A percentile compares a stretch with the other conserved stretches of the same genome.
phyloP scores from a whole-genome alignment of 768 basidiomycete species.

The Phlebiopsis flavidoalba region DNA sequence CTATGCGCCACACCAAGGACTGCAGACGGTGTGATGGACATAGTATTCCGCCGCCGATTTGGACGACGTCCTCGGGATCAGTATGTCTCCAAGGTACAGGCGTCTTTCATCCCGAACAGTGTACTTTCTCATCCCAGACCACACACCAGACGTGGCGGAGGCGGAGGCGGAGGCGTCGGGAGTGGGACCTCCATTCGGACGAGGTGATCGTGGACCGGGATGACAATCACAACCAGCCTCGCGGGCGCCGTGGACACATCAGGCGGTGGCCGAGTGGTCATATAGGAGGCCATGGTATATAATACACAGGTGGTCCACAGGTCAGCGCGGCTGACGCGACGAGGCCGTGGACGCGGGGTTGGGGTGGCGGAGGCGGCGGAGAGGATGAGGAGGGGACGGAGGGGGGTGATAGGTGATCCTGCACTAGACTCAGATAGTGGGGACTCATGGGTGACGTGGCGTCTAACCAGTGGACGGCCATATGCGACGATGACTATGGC shows the following conservation, averaged over 20 bases:
- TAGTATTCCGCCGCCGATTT: conserved; percentile 83
- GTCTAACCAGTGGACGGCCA: conserved; percentile 22
- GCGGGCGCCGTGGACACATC: conserved; percentile 26
- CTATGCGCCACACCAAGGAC: conserved; percentile 70
- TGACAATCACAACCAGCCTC: conserved; percentile 25
- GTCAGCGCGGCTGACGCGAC: conserved; percentile 31
- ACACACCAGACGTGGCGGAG: conserved; percentile 22
- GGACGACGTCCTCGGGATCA: conserved; percentile 41
- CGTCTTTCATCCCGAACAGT: neutral
- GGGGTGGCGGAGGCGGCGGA: conserved; percentile 29
- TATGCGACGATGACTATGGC: conserved; percentile 20
- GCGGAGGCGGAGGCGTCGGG: neutral
- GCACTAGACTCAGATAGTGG: conserved; percentile 45
- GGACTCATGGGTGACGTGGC: conserved; percentile 23
- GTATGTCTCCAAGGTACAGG: conserved; percentile 30
- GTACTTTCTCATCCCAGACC: conserved; percentile 8
- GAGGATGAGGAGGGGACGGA: conserved; percentile 11
- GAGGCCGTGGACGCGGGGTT: conserved; percentile 30
- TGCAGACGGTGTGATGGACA: conserved; percentile 88
- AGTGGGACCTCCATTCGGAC: conserved; percentile 23
- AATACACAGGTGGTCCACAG: conserved; percentile 14
- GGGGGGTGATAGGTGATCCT: conserved; percentile 31
- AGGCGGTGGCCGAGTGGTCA: conserved; percentile 33
- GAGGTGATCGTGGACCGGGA: conserved; percentile 46
- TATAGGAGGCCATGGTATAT: conserved; percentile 20